phyloP scores from a whole-genome alignment of 441 rosid species.

The Manihot esculenta region DNA sequence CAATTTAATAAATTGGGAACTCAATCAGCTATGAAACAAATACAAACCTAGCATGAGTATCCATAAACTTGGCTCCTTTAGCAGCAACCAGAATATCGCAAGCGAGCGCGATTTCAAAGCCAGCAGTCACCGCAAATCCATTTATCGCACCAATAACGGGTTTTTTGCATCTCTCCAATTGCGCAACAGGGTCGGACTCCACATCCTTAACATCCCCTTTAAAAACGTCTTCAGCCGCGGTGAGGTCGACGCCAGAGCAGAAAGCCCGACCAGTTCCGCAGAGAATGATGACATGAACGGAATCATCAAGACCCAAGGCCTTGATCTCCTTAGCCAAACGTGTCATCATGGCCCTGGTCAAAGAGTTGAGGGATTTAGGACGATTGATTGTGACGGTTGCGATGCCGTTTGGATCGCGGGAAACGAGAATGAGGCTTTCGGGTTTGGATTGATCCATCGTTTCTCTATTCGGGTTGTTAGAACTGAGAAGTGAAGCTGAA shows the following conservation, averaged over 20 bases:
- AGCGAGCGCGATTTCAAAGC: constrained; percentile 83
- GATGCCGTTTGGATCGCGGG: constrained; percentile 54
- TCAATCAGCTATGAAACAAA: background rate
- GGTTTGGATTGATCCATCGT: constrained; percentile 37
- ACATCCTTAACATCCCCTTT: constrained; percentile 81
- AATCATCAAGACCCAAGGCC: constrained; percentile 48
- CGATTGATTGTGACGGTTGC: constrained; percentile 77
- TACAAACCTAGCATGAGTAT: constrained; percentile 74
- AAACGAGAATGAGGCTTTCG: constrained; percentile 50
- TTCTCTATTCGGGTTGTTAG: background rate
- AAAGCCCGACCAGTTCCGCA: constrained; percentile 80
- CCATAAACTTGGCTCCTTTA: constrained; percentile 71
- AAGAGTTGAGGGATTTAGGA: constrained; percentile 76
- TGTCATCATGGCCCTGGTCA: constrained; percentile 65
- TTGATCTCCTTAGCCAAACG: constrained; percentile 65
- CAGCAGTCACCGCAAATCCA: constrained; percentile 88
- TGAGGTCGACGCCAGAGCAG: constrained; percentile 86
- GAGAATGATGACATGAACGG: constrained; percentile 57
- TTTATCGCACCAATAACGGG: constrained; percentile 86
- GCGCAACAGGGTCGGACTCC: constrained; percentile 60
- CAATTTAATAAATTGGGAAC: background rate
- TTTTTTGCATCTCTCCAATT: constrained; percentile 72
- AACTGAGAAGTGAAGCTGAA: constrained; percentile 25
- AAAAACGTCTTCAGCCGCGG: constrained; percentile 74
- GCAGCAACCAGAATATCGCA: constrained; percentile 79